Base-by-base conservation (phyloP, 352 stramenopile species). In the Phytophthora chlamydospora region DNA sequence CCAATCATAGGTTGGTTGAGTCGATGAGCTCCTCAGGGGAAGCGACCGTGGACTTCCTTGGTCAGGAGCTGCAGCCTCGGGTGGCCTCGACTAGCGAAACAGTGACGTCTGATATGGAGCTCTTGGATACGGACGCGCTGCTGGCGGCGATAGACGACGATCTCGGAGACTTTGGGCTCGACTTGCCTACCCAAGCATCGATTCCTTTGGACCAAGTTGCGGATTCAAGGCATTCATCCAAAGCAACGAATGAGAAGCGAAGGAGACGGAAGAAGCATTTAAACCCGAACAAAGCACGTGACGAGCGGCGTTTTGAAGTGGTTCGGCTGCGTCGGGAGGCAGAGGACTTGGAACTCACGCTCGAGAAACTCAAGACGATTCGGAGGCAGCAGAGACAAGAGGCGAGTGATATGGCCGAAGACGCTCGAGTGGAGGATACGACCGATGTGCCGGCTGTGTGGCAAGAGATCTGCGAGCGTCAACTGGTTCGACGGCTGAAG, bases 211-310 rank as follows among this genome's bases (percentile, higher is more conserved):
- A 29, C 24, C 24, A 29, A 29, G 33, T 33, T 11, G 17, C 14
- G 4, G 31, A 40, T 35, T 24, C 29, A 29, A 13, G 14, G 11
- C 5, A 12, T 11, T 8, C n/a, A 10, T 7, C 2, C 16, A 12
- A 48, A 19, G 4, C 21, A 27, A 6, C 16, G 19, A 10, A n/a
- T 16, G 1, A 60, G 7, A 66, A 60, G 17, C 29, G 38, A 19
- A 42, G 40, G n/a, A 50, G 48, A 46, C 38, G 48, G 17, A 68
- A 56, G 40, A 68, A 59, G 9, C 54, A 58, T 5, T 17, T 57
- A 6, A 65, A 67, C 13, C 67, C 67, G 14, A 75, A 75, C 43
- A 68, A 54, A 47, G 67, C 67, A 35, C 56, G 67, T 3, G 63
- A 72, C n/a, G 56, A 69, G 31, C 57, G 62, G 29, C 58, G 51